Conservation (phyloP, 371 early-diverging fungal species). For the Mortierella sp. region DNA sequence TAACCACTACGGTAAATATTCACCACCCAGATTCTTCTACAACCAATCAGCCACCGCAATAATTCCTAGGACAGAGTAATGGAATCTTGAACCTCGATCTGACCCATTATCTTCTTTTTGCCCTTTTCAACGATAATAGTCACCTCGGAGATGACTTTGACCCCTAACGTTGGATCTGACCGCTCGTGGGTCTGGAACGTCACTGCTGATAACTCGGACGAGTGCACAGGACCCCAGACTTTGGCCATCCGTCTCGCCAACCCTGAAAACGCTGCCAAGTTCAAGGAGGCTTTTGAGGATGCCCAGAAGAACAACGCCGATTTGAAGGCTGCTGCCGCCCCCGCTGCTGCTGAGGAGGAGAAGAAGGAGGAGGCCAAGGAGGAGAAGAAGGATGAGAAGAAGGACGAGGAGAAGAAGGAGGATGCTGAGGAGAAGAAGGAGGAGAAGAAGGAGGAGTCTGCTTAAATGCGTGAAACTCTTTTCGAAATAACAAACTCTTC, state of each 20-base stretch:
- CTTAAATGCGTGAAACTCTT: constrained; percentile 22
- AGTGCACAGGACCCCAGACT: constrained; percentile 84
- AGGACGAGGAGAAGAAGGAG: constrained; percentile 53
- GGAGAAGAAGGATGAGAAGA: constrained; percentile 30
- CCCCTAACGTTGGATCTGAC: constrained; percentile 96
- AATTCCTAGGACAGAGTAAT: no score
- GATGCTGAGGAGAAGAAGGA: constrained; percentile 54
- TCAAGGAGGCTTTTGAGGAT: constrained; percentile 79
- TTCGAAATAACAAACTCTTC: neutral
- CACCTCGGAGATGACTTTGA: constrained; percentile 87
- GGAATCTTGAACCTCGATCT: no score
- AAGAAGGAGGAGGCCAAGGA: constrained; percentile 30
- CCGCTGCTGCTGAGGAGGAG: constrained; percentile 37
- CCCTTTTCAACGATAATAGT: constrained; percentile 59
- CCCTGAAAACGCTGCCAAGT: constrained; percentile 82
- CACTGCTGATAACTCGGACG: constrained; percentile 87
- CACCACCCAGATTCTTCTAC: neutral
- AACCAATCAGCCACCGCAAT: neutral
- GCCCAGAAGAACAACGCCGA: constrained; percentile 68
- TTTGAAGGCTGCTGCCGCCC: constrained; percentile 25
- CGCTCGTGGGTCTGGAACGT: constrained; percentile 98
- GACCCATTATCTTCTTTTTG: neutral
- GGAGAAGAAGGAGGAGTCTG: constrained; percentile 57
- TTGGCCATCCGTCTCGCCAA: constrained; percentile 98
- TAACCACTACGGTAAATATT: constrained; percentile 86